A percentile compares a stretch with the other conserved stretches of the same genome.
Conservation (phyloP, 2,329 filamentous ascomycete genomes). For the Fusarium poae region DNA sequence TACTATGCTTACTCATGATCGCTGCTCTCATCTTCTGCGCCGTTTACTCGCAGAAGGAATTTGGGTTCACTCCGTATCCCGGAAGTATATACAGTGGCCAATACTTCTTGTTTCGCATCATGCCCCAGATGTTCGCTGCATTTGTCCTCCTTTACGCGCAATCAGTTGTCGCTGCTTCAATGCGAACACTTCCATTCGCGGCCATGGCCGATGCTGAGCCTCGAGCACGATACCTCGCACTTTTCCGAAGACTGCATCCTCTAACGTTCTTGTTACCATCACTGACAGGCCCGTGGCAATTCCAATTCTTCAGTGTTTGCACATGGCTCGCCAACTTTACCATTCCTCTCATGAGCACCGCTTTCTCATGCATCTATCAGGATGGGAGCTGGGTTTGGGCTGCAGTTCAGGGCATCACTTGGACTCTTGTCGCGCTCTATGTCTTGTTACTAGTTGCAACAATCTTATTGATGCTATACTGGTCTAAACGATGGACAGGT, state of each 20-base stretch:
- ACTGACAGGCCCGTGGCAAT: constrained; percentile 71
- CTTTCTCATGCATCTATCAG: constrained; percentile 75
- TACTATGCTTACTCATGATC: constrained; percentile 77
- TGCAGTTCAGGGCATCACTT: constrained; percentile 80
- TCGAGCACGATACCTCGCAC: constrained; percentile 70
- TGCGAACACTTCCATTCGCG: constrained; percentile 81
- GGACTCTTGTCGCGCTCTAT: constrained; percentile 82
- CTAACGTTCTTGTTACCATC: constrained; percentile 74
- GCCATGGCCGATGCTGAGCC: constrained; percentile 77
- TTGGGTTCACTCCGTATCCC: constrained; percentile 76
- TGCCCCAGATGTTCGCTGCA: constrained; percentile 82
- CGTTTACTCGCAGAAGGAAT: constrained; percentile 71
- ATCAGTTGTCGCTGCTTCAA: constrained; percentile 78
- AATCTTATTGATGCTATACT: constrained; percentile 69
- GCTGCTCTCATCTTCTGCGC: constrained; percentile 79
- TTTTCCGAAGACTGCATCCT: constrained; percentile 78
- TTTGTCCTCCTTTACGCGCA: constrained; percentile 82
- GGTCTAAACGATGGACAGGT: constrained; percentile 76
- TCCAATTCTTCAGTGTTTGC: constrained; percentile 74
- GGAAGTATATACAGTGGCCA: constrained; percentile 75
- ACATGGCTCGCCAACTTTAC: constrained; percentile 86
- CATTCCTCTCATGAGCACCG: constrained; percentile 82
- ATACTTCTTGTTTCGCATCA: constrained; percentile 88
- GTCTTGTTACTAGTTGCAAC: constrained; percentile 72
- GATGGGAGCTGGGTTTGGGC: constrained; percentile 81